Evolutionary conservation across 805 yeast genomes (phyloP).

Genomic region (Barnettozyma pratensis): DNA sequence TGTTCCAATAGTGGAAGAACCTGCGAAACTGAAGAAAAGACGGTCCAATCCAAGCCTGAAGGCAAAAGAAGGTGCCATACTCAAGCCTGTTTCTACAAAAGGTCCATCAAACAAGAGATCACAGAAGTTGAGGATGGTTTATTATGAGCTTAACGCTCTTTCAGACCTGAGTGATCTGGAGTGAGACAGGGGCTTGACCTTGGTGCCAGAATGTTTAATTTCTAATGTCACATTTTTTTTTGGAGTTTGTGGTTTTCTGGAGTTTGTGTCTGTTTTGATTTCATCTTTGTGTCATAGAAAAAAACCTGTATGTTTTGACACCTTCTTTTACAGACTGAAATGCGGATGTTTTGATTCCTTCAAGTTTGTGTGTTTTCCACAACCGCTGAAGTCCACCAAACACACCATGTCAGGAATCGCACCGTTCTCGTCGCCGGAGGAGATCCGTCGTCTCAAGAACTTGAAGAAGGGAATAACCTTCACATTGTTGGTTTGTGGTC

Average conservation of each 20-base stretch:
- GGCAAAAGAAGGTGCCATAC: background rate
- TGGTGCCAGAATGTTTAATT: background rate
- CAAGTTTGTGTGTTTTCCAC: background rate
- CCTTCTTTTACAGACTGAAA: no score
- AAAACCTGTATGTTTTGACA: no score
- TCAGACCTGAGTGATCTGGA: background rate
- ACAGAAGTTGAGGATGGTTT: background rate
- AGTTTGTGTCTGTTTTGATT: background rate
- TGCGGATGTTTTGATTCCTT: background rate
- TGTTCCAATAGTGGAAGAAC: no score
- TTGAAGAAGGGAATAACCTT: slow-evolving; percentile 59
- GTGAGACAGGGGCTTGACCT: background rate
- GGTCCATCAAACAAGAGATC: background rate
- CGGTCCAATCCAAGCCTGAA: background rate
- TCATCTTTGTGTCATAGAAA: no score
- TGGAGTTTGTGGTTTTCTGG: background rate
- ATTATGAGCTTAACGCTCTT: background rate
- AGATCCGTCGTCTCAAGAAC: slow-evolving; percentile 52
- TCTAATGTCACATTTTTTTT: no score
- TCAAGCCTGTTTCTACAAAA: background rate
- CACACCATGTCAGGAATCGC: background rate
- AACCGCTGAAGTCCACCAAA: background rate
- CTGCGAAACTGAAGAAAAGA: background rate
- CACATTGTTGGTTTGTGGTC: slow-evolving; percentile 66
- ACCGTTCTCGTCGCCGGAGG: slow-evolving; percentile 25